Evolutionary conservation across 2,329 filamentous ascomycete species (phyloP).

Genomic region (Xylariales sp.): DNA sequence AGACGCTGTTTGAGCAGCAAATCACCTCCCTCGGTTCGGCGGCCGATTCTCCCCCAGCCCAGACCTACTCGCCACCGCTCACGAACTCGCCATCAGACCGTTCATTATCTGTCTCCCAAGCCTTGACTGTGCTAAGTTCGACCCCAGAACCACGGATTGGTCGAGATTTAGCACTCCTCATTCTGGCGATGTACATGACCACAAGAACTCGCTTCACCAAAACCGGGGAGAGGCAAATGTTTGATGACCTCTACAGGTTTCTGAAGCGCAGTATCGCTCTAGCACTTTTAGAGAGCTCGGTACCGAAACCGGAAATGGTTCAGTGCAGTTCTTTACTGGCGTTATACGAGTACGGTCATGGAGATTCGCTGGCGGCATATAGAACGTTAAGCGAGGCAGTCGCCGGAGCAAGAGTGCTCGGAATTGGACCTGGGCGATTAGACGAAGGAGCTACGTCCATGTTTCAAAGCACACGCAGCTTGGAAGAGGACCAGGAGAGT

Average conservation of each 20-base stretch:
- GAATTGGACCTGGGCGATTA: constrained; percentile 30
- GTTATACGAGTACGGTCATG: constrained; percentile 41
- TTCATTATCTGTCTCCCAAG: constrained; percentile 8
- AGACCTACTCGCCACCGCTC: constrained; percentile 3
- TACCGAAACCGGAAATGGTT: constrained; percentile 32
- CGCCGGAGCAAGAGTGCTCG: constrained; percentile 29
- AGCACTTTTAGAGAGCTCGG: constrained; percentile 23
- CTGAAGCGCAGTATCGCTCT: constrained; percentile 33
- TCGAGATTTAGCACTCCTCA: constrained; percentile 30
- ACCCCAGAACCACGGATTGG: constrained; percentile 13
- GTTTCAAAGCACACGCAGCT: constrained; percentile 14
- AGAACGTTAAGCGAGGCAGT: constrained; percentile 36
- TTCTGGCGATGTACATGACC: constrained; percentile 38
- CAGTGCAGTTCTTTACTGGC: constrained; percentile 36
- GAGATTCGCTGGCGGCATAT: constrained; percentile 35
- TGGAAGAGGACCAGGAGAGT: constrained; percentile 32
- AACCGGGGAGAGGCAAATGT: constrained; percentile 30
- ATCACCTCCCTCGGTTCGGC: constrained; percentile 15
- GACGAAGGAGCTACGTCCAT: constrained; percentile 24
- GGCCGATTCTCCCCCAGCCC: constrained; percentile 1
- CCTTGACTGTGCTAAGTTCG: constrained; percentile 11
- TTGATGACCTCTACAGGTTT: constrained; percentile 32
- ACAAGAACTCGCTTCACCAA: constrained; percentile 33
- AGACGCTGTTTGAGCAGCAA: constrained; percentile 29
- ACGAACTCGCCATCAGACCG: constrained; percentile 11